A percentile compares a stretch with the other conserved stretches of the same genome.
phyloP scores from a whole-genome alignment of 345 rosid species.

The Leavenworthia alabamica region DNA sequence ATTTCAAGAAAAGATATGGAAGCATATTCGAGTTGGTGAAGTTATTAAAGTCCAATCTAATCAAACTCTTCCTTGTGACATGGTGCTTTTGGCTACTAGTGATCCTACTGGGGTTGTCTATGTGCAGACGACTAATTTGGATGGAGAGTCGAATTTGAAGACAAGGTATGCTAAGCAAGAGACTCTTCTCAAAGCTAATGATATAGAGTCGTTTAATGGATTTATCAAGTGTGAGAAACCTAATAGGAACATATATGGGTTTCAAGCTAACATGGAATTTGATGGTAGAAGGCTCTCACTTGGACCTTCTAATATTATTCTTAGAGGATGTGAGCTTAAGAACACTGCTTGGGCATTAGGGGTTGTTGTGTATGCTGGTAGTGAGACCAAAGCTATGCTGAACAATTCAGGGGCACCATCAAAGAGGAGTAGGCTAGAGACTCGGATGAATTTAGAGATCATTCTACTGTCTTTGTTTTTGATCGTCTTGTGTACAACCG shows the following conservation, averaged over 20 bases:
- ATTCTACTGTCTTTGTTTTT: conserved; percentile 73
- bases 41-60: conserved; percentile 61
- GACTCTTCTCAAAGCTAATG: conserved; percentile 58
- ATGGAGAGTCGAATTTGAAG: conserved; percentile 92
- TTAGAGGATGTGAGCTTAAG: conserved; percentile 91
- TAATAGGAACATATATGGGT: conserved; percentile 89
- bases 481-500: conserved; percentile 57
- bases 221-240: conserved; percentile 93
- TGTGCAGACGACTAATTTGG: conserved; percentile 90
- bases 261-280: conserved; percentile 79
- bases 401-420: conserved; percentile 94
- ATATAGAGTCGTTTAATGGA: conserved; percentile 48
- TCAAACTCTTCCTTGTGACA: conserved; percentile 88
- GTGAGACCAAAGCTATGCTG: conserved; percentile 94
- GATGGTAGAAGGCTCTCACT: conserved; percentile 80
- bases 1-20: conserved; percentile 72
- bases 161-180: conserved; percentile 97
- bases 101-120: conserved; percentile 95
- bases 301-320: conserved; percentile 89
- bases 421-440: conserved; percentile 89
- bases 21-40: conserved; percentile 75
- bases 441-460: conserved; percentile 80
- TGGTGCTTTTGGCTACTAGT: conserved; percentile 84
- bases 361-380: conserved; percentile 82
- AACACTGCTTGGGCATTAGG: conserved; percentile 83